Base-by-base conservation (phyloP, 257 asterid genomes). In the Lithospermum erythrorhizon region DNA sequence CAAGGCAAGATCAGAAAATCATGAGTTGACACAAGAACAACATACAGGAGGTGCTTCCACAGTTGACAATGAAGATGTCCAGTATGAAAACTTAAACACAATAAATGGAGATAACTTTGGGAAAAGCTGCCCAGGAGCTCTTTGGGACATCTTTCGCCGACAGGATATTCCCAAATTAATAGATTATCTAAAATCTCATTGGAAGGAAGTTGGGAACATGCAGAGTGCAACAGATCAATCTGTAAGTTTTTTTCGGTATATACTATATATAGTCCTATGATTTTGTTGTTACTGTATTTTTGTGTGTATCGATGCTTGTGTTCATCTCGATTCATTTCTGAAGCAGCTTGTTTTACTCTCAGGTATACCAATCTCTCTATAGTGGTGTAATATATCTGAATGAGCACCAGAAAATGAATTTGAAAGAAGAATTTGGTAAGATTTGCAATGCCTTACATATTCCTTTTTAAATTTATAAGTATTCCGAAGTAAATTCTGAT, bases 381-480 rank as follows among this genome's bases (percentile, higher is more conserved):
- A 85, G 78, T 61, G 87, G 90, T 57, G 70, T 67, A 37, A 70
- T 86, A 67, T 89, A 81, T 80, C 73, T 93, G 84, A 78, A 80
- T 65, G 60, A 61, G 68, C 79, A 78, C 78, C 96, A 93, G 71
- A 93, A 73, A 76, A 75, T 72, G 76, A 79, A 76, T 78, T 74
- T 93, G 81, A 89, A 83, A 75, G 97, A 89, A 75, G 87, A 82
- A 69, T 83, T 82, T 56, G 97, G 98, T 93, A 76, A 76, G 95
- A 57, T 65, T 54, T 57, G 22, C 60, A 61, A 57, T 70, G 32
- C 51, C 7, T 29, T 16, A 16, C 11, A 7, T 53, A 41, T 41
- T 41, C 49, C 17, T 1, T 41, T 4, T 41, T 3, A 41, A n/a
- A 41, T 11, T 41, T 13, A 41, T 41, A 35, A 35, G 45, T 35